Evolutionary conservation across 257 asterid species (phyloP), one percentile per base, ranked within the genome.

Genomic region (Nicotiana tomentosiformis): DNA sequence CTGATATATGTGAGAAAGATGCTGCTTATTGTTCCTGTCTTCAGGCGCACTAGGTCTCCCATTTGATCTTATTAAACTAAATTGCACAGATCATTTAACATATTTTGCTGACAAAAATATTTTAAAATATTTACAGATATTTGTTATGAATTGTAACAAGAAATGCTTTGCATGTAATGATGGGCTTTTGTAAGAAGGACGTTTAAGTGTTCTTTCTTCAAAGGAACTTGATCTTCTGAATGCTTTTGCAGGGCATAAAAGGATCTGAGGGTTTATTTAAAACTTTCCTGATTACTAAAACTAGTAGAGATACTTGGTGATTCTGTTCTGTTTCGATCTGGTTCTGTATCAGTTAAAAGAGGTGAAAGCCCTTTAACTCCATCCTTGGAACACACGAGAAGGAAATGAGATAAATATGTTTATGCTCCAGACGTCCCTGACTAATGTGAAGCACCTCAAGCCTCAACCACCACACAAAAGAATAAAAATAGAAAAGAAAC

Each of bases 291-390:
- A 76, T 76, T 58, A 26, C 43, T 76, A 49, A 74, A 51, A 51
- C 80, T 26, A 74, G 80, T 74, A 49, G 43, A 74, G 26, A 26
- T 74, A 74, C 80, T 51, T 74, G 80, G 64, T 51, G 43, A 72
- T 49, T 49, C 39, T 30, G 43, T 26, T 72, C 79, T 46, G 39
- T 23, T 72, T 26, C 16, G 35, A 12, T 46, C 79, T 74, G 79
- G 62, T 49, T 74, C 39, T 74, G 61, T 23, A 53, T 74, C 58
- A 70, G 35, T 72, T 46, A 51, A 26, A 74, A 39, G 80, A 76
- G 80, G 80, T 76, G 64, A 51, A 74, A 26, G 39, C 80, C 80
- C 29, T 51, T 74, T 76, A 29, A 76, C 23, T 29, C 64, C 46
- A 23, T 76, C 46, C 60, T 74, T 32, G 62, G 62, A 74, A 74